Percentiles rank a stretch among this genome's conserved stretches.
phyloP scores from a whole-genome alignment of 352 stramenopile genomes.

The Phytopythium montanum region DNA sequence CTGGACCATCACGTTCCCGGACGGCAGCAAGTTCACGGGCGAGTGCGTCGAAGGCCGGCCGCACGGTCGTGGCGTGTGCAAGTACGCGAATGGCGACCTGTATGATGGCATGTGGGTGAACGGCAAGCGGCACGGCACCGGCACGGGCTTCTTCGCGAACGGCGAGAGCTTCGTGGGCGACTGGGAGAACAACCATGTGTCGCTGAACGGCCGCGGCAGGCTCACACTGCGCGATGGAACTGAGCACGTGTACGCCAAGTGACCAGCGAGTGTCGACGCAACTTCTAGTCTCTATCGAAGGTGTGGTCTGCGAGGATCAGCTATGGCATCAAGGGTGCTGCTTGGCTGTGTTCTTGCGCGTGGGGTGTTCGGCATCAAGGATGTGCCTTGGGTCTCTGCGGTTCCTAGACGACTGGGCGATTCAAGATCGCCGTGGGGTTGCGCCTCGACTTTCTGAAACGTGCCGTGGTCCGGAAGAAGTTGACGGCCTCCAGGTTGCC shows the following conservation, averaged over 20 bases:
- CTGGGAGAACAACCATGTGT: conserved; percentile 81
- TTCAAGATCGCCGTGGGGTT: not conserved
- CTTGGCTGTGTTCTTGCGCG: not conserved
- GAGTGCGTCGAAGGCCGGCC: conserved; percentile 56
- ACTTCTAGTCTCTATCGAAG: not conserved
- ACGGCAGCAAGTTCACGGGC: conserved; percentile 73
- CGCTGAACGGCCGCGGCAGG: conserved; percentile 61
- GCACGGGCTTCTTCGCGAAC: conserved; percentile 70
- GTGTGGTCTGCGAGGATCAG: not conserved
- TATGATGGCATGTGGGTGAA: conserved; percentile 84
- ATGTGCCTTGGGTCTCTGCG: not conserved
- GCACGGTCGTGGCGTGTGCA: conserved; percentile 69
- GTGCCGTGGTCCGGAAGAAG: not conserved
- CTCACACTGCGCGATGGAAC: conserved; percentile 73
- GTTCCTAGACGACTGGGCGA: not conserved
- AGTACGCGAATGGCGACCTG: conserved; percentile 79
- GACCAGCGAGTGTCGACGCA: not conserved
- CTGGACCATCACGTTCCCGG: conserved; percentile 76
- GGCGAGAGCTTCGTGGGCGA: conserved; percentile 71
- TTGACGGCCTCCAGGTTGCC: not conserved
- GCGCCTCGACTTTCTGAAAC: not conserved
- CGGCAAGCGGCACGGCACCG: conserved; percentile 68
- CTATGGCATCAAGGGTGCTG: not conserved
- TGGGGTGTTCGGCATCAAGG: not conserved
- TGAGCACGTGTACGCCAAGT: conserved; percentile 62